Evolutionary conservation across 805 yeast species (phyloP).

Genomic region (Candida incommunis): DNA sequence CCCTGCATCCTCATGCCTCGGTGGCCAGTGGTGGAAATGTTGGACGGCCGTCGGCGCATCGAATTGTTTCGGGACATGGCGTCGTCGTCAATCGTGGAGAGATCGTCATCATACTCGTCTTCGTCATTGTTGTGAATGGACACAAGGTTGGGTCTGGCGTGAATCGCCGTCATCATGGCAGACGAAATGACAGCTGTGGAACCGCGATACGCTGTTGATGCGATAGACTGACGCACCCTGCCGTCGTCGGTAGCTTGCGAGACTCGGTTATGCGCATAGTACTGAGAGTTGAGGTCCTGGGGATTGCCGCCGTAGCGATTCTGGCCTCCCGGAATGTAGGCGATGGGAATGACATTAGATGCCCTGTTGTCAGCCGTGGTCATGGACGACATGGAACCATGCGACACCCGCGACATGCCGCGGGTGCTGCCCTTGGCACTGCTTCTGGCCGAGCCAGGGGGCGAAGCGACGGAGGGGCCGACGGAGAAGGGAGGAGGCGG

Average conservation of each 20-base stretch:
- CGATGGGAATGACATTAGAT: conserved; percentile 79
- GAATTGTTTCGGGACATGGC: neutral
- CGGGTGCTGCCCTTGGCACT: neutral
- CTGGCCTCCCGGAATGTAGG: conserved; percentile 85
- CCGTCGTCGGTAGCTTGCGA: conserved; percentile 5
- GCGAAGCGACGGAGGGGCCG: neutral
- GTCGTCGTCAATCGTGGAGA: neutral
- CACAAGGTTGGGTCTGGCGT: conserved; percentile 63
- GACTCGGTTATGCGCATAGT: conserved; percentile 2
- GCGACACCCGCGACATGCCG: conserved; percentile 5
- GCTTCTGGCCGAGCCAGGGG: conserved; percentile 2
- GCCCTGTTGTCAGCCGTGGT: conserved; percentile 62
- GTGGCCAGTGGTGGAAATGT: neutral
- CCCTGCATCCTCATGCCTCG: neutral
- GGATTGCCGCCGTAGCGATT: conserved; percentile 7
- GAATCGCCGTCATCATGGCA: conserved; percentile 46
- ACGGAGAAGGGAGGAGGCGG: neutral
- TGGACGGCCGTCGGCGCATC: neutral
- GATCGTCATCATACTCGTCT: neutral
- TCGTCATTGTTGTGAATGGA: conserved; percentile 20
- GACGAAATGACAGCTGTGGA: conserved; percentile 31
- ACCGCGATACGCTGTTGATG: conserved; percentile 26
- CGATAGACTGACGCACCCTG: conserved; percentile 22
- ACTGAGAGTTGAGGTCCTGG: conserved; percentile 11
- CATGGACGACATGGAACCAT: conserved; percentile 17